A percentile compares a stretch with the other conserved stretches of the same genome.
phyloP scores from a whole-genome alignment of 1,284 basidiomycete species.

The Binderoboletus segoi region DNA sequence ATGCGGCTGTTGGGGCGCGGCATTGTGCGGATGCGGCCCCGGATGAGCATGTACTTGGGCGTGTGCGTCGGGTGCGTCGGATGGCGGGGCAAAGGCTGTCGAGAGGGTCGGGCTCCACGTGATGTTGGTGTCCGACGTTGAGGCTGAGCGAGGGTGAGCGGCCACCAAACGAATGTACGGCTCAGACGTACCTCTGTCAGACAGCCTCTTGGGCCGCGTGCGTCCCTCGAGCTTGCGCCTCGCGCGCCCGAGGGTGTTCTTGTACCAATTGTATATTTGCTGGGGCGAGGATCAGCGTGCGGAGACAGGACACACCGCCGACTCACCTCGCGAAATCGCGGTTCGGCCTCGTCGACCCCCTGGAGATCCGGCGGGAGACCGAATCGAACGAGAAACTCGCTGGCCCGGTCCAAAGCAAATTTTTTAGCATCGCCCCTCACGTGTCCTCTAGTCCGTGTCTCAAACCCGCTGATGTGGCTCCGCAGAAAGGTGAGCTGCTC shows the following conservation, averaged over 20 bases:
- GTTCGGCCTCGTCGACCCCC: slow-evolving; percentile 53
- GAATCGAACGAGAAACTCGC: slow-evolving; percentile 56
- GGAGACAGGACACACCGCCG: not conserved
- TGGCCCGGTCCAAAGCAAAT: slow-evolving; percentile 59
- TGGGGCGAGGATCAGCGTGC: slow-evolving; percentile 20
- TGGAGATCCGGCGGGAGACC: slow-evolving; percentile 56
- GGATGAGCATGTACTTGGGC: slow-evolving; percentile 9
- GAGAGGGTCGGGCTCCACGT: slow-evolving; percentile 38
- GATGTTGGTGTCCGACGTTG: slow-evolving; percentile 16
- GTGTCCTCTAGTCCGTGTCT: slow-evolving; percentile 48
- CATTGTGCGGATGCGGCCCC: slow-evolving; percentile 31
- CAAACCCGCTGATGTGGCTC: slow-evolving; percentile 51
- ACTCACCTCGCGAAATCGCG: slow-evolving; percentile 56
- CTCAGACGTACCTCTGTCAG: slow-evolving; percentile 45
- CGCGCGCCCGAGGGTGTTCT: slow-evolving; percentile 61
- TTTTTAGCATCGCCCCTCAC: slow-evolving; percentile 65
- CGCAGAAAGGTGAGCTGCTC: slow-evolving; percentile 54
- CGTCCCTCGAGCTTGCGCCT: slow-evolving; percentile 56
- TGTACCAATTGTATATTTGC: slow-evolving; percentile 73
- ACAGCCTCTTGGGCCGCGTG: slow-evolving; percentile 46
- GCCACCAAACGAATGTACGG: not conserved
- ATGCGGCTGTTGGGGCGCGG: slow-evolving; percentile 31
- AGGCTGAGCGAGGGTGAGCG: slow-evolving; percentile 5
- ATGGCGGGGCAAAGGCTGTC: slow-evolving; percentile 23
- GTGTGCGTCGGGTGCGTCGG: slow-evolving; percentile 11